Percentiles rank a stretch among this genome's conserved stretches.
Evolutionary conservation across 2,329 filamentous ascomycete species (phyloP).

Genomic region (Sclerotinia subarctica): DNA sequence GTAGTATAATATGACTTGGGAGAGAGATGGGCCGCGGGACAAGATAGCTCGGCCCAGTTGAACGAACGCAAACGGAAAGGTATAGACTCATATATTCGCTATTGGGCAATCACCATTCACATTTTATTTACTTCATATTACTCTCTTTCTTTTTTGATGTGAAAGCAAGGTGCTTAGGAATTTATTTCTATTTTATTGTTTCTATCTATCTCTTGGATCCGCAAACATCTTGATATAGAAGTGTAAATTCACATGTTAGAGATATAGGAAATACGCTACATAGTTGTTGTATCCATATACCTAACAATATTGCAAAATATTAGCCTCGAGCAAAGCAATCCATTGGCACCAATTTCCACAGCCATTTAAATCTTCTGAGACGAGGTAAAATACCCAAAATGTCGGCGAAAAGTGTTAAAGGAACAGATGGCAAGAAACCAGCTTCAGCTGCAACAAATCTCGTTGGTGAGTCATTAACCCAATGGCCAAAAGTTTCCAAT

Average conservation of each 20-base stretch:
- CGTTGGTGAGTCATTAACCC: conserved; percentile 59
- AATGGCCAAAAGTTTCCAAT: neutral
- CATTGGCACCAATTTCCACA: neutral
- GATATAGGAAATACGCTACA: neutral
- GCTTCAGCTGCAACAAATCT: conserved; percentile 86
- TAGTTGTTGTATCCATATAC: neutral
- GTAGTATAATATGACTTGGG: neutral
- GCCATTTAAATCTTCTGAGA: neutral
- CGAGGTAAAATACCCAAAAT: conserved; percentile 40
- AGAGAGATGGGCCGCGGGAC: conserved; percentile 16
- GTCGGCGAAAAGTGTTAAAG: conserved; percentile 57
- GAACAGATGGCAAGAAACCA: conserved; percentile 65
- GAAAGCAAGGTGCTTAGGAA: conserved; percentile 1
- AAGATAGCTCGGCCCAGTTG: conserved; percentile 16
- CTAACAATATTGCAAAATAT: neutral
- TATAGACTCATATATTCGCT: conserved; percentile 16
- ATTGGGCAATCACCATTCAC: neutral
- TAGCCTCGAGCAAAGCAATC: neutral
- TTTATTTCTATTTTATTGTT: neutral
- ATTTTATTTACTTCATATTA: neutral
- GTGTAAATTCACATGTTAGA: conserved; percentile 9
- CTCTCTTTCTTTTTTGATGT: neutral
- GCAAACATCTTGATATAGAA: neutral
- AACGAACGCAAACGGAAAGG: conserved; percentile 8
- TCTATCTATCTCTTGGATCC: conserved; percentile 1